Percentiles rank a stretch among this genome's conserved stretches.
phyloP scores from a whole-genome alignment of 805 yeast genomes.

The Yarrowia sp. region DNA sequence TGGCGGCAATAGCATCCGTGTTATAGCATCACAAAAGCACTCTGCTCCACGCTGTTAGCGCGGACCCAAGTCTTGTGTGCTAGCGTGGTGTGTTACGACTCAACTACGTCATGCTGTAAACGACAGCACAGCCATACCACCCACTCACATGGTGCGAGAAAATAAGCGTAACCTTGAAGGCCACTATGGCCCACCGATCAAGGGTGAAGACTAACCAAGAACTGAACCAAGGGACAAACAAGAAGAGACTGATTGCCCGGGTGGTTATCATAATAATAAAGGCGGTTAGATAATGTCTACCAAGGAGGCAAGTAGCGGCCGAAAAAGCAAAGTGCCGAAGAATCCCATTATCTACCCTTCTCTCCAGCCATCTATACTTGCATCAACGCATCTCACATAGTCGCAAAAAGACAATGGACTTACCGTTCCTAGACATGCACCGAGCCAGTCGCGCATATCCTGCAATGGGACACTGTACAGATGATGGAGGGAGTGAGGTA shows the following conservation, averaged over 20 bases:
- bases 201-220: constrained; percentile 13
- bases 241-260: neutral
- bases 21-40: neutral
- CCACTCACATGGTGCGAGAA: neutral
- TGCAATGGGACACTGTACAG: constrained; percentile 1
- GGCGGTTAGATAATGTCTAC: neutral
- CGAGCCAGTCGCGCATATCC: neutral
- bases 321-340: neutral
- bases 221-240: neutral
- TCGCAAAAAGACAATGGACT: constrained; percentile 4
- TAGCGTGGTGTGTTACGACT: too few species aligned
- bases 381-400: neutral
- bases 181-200: constrained; percentile 5
- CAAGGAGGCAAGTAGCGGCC: neutral
- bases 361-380: constrained; percentile 3
- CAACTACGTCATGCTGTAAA: constrained; percentile 16
- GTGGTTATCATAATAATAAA: neutral
- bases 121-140: constrained; percentile 15
- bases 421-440: constrained; percentile 10
- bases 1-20: neutral
- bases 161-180: constrained; percentile 3
- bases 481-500: neutral
- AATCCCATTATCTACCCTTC: neutral
- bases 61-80: neutral
- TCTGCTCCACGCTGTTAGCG: neutral